Evolutionary conservation across 83 land plant genomes (phyloP), one percentile per base, ranked within the genome.

Genomic region (Isoetes engelmannii): DNA sequence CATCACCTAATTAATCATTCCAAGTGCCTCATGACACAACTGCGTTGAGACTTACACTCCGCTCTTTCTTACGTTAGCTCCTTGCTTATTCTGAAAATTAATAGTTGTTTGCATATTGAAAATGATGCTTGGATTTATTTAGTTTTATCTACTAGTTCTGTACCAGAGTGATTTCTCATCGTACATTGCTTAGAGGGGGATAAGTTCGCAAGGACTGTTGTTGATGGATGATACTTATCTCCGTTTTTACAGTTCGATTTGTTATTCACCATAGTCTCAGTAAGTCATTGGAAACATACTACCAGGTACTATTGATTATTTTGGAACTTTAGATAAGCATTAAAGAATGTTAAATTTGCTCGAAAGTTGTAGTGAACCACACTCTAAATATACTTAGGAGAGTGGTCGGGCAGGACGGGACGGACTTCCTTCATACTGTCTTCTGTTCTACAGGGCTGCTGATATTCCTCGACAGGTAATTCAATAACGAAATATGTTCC

Each of bases 341-440:
- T 28, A 2, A 2, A 28, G 2, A 28, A 28, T 28, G 37, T 9
- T 8, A 42, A 8, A 19, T 9, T 0, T 63, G 43, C 67, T 7
- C 43, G 12, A 13, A n/a, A 63, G 46, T 42, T 42, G 45, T 12
- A 63, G 17, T 6, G 15, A 42, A n/a, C 8, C 42, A 13, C 28
- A 20, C n/a, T 15, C 21, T n/a, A 60, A n/a, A 60, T 4, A 3
- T 60, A 8, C n/a, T 56, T 80, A 92, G 98, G 98, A 92, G 76
- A 92, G 98, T 85, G 98, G 98, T 7, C 83, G 98, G 73, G 98
- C 98, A 74, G 98, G 98, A 13, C 77, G 98, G 78, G 98, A 92
- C 79, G 98, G 98, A n/a, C 84, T 92, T 55, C 96, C 98, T 72
- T 85, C 98, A 65, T 89, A 87, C 67, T 92, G 98, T 72, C 65